Base-by-base conservation (phyloP, 1,284 basidiomycete genomes). In the Vanrija sp. region DNA sequence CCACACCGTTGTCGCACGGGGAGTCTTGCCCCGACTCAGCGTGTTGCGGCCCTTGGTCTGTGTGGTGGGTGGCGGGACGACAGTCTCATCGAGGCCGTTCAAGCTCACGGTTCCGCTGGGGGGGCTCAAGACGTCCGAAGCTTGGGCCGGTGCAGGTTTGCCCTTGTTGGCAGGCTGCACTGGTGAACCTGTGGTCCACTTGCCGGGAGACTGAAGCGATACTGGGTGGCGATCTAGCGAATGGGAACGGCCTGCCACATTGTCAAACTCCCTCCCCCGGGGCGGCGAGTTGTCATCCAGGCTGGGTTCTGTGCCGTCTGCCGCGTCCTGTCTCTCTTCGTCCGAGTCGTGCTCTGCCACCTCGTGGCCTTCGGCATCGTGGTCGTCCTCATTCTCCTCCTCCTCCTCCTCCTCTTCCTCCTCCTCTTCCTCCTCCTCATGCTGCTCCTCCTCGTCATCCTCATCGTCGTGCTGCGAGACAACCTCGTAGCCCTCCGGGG, bases 401-500 rank as follows among this genome's bases (percentile, higher is more conserved):
- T 50, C 53, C 46, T 52, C 52, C 9, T 51, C 43, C 21, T 48
- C 49, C 1, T 49, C 49, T 5, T 55, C 55, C 18, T 47, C 19
- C 12, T 47, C 49, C n/a, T 55, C 40, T 54, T 52, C 34, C 5
- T 69, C 55, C 57, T 63, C 46, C 43, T 56, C 39, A n/a, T n/a
- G n/a, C 48, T 61, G 52, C 12, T 50, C 53, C 46, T 52, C 52
- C 9, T 51, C 43, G 25, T 48, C 49, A 1, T 49, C 49, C 7
- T 55, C 55, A 23, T 47, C 19, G 16, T 47, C 49, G 54, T 28
- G 57, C 28, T 10, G 55, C 7, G n/a, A 29, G 18, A 49, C 38
- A 19, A 50, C 44, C 49, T 54, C 51, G 53, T 51, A 43, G 26
- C 54, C 63, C 25, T 58, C 63, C 49, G 58, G 48, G 1, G 89